These are phyloP conservation scores for Yueomyces sp. DNA, from an alignment of 805 yeast genomes.

Conservation along the genomic window DNA sequence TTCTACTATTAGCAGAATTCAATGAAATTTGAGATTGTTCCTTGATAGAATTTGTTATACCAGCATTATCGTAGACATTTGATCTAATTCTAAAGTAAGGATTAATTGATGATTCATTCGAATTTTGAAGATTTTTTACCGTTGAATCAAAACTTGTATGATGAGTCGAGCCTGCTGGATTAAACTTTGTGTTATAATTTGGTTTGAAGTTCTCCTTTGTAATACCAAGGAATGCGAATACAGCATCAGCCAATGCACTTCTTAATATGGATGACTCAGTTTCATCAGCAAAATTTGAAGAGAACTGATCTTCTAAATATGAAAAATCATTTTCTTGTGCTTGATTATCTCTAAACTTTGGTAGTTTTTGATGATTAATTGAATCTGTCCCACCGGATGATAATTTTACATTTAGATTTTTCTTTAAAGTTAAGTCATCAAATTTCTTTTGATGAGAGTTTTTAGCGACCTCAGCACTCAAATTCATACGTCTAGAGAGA, in stretches of 20 bases:
- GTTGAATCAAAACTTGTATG: not conserved
- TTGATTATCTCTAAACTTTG: not conserved
- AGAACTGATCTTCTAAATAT: not conserved
- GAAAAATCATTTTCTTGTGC: not conserved
- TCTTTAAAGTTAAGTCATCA: no score
- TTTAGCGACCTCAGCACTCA: not conserved
- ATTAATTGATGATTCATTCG: not conserved
- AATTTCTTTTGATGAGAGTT: no score
- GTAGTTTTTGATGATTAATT: not conserved
- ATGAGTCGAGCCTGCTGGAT: not conserved
- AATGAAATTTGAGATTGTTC: not conserved
- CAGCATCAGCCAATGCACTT: conserved; percentile 54
- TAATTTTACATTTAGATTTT: no score
- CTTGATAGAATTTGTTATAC: not conserved
- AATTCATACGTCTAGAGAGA: conserved; percentile 29
- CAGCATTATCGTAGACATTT: not conserved
- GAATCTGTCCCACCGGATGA: no score
- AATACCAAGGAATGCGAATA: conserved; percentile 58
- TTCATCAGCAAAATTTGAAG: conserved; percentile 39
- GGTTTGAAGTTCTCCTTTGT: conserved; percentile 23
- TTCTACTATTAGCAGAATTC: not conserved
- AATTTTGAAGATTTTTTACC: not conserved
- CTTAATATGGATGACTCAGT: conserved; percentile 55
- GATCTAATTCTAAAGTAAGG: no score
- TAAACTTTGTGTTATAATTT: not conserved